These are phyloP conservation scores for Paramecium sonneborni DNA, from an alignment of 73 alveolate species.

Conservation along the genomic window DNA sequence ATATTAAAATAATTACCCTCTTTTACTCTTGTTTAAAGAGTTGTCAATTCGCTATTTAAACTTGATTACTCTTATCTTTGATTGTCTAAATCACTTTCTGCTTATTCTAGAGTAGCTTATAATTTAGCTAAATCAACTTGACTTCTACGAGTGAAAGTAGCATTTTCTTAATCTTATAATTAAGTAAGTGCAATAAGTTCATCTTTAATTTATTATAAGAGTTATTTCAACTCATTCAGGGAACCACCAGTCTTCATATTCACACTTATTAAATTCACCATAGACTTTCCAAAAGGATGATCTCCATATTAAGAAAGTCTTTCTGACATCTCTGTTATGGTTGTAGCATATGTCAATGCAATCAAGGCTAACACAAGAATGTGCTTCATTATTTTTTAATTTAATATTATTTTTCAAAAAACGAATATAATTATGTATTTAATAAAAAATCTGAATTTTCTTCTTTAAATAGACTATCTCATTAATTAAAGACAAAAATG, in stretches of 20 bases:
- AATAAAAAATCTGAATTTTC: neutral
- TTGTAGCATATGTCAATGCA: neutral
- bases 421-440: neutral
- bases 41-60: neutral
- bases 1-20: neutral
- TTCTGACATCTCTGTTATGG: neutral
- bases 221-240: neutral
- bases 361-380: neutral
- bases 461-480: no score
- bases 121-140: conserved; percentile 47
- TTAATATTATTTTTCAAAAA: neutral
- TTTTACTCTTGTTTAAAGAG: neutral
- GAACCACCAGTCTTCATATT: conserved; percentile 60
- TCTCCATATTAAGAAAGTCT: neutral
- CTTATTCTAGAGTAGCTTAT: conserved; percentile 48
- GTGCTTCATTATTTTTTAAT: conserved; percentile 16
- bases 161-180: neutral
- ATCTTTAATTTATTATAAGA: conserved; percentile 33
- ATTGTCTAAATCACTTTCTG: conserved; percentile 7
- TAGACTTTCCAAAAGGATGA: conserved; percentile 39
- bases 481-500: no score
- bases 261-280: conserved; percentile 14
- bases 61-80: conserved; percentile 30
- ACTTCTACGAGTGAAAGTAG: conserved; percentile 25
- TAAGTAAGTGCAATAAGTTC: conserved; percentile 44